A percentile compares a stretch with the other conserved stretches of the same genome.
phyloP scores from a whole-genome alignment of 208 protist species.

The Trypanosoma cruzi region DNA sequence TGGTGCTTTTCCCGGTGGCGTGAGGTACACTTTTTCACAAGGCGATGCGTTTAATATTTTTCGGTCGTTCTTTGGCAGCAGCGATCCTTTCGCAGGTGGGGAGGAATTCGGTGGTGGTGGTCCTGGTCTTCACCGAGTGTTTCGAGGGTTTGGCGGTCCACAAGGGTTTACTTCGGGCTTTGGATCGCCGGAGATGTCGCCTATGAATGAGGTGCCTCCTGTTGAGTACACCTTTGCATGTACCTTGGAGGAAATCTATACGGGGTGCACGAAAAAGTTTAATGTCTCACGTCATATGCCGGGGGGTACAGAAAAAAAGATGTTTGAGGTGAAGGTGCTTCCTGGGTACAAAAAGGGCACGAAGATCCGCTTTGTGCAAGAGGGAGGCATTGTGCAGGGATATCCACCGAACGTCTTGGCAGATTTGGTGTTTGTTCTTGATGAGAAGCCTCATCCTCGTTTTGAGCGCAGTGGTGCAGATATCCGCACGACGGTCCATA shows the following conservation, averaged over 20 bases:
- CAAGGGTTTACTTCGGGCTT: slow-evolving; percentile 56
- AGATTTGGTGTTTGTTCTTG: slow-evolving; percentile 96
- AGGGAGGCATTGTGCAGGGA: slow-evolving; percentile 84
- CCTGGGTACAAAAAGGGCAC: slow-evolving; percentile 97
- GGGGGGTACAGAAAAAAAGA: slow-evolving; percentile 76
- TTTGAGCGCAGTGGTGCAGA: slow-evolving; percentile 92
- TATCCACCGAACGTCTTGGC: slow-evolving; percentile 90
- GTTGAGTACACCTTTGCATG: slow-evolving; percentile 39
- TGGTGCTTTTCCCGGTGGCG: slow-evolving; percentile 5
- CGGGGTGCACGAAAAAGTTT: slow-evolving; percentile 81
- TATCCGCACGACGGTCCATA: slow-evolving; percentile 79
- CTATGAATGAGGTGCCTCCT: slow-evolving; percentile 70
- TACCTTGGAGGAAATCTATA: slow-evolving; percentile 85
- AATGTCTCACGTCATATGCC: slow-evolving; percentile 60
- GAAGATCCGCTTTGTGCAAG: slow-evolving; percentile 94
- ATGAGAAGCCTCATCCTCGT: slow-evolving; percentile 92
- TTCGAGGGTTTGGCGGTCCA: slow-evolving; percentile 79
- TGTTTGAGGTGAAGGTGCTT: slow-evolving; percentile 93
- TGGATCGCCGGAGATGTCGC: slow-evolving; percentile 49
- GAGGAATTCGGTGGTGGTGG: slow-evolving; percentile 53
- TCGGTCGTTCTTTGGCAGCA: slow-evolving; percentile 55
- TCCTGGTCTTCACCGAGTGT: slow-evolving; percentile 79
- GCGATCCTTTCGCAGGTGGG: slow-evolving; percentile 32
- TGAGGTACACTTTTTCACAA: slow-evolving; percentile 63
- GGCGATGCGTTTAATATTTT: slow-evolving; percentile 92